Conservation (phyloP, 2,329 filamentous ascomycete species). For the Sclerotinia glacialis region DNA sequence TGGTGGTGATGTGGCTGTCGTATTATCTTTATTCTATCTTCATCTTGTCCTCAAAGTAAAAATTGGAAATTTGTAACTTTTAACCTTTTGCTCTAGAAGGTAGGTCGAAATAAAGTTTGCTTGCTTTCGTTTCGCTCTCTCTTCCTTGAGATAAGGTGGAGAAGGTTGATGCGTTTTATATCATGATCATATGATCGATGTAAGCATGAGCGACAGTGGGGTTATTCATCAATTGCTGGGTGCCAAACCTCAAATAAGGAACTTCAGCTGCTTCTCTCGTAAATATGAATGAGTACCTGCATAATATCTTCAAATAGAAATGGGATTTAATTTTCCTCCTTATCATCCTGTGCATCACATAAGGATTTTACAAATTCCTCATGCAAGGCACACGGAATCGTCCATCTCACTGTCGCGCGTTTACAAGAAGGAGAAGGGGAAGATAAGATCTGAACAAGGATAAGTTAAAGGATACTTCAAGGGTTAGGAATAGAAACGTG, state of each 20-base stretch:
- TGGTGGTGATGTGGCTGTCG: neutral
- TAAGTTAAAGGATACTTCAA: neutral
- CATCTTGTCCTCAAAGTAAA: neutral
- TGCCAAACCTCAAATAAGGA: neutral
- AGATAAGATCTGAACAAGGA: slow-evolving; percentile 9
- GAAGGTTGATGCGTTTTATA: neutral
- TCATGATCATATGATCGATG: neutral
- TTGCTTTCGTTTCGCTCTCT: neutral
- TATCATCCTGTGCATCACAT: neutral
- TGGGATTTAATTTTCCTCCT: neutral
- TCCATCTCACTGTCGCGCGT: slow-evolving; percentile 14
- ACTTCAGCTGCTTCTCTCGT: slow-evolving; percentile 2
- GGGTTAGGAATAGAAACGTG: neutral
- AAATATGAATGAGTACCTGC: neutral
- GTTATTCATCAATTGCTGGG: neutral
- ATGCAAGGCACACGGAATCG: slow-evolving; percentile 9
- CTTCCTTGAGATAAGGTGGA: no score
- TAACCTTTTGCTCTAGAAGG: no score
- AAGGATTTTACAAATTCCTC: slow-evolving; percentile 12
- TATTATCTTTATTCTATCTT: no score
- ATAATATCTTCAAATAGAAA: slow-evolving; percentile 17
- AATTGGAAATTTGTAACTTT: neutral
- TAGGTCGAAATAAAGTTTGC: neutral
- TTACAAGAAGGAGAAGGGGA: neutral
- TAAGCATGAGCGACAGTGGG: neutral